Evolutionary conservation across 305 asterid species (phyloP).

Genomic region (Solanum hybrid): DNA sequence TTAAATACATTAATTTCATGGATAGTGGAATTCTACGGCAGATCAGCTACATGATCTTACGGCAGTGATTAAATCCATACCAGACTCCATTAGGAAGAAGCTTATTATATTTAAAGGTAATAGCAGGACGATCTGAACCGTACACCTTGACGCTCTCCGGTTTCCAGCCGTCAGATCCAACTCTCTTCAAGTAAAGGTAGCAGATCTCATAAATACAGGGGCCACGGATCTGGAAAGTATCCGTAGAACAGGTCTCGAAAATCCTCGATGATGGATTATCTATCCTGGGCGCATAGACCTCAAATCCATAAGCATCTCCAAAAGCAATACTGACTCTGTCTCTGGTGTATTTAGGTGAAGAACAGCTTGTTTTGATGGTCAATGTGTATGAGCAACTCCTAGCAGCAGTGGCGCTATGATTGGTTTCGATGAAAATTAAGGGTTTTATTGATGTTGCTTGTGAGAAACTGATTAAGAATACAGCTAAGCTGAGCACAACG

Average conservation of each 20-base stretch:
- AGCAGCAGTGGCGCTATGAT: conserved; percentile 1
- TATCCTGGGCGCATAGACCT: conserved; percentile 27
- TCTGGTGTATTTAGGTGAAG: conserved; percentile 27
- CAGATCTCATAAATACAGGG: conserved; percentile 24
- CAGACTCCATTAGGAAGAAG: conserved; percentile 29
- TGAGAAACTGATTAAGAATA: background rate
- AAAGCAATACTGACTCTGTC: conserved; percentile 36
- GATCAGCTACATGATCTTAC: background rate
- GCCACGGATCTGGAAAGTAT: conserved; percentile 26
- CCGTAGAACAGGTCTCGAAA: conserved; percentile 30
- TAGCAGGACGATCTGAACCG: conserved; percentile 12
- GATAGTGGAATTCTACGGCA: background rate
- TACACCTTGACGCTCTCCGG: conserved; percentile 25
- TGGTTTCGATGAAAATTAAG: background rate
- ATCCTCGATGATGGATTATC: conserved; percentile 24
- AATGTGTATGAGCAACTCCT: conserved; percentile 27
- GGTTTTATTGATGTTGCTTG: background rate
- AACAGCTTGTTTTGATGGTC: conserved; percentile 35
- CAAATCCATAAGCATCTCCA: conserved; percentile 38
- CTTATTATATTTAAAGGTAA: conserved; percentile 12
- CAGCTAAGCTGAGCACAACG: background rate
- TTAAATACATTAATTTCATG: too few species aligned
- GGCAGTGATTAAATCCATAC: conserved; percentile 17
- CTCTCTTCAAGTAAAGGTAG: conserved; percentile 21
- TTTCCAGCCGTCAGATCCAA: conserved; percentile 46